phyloP scores from a whole-genome alignment of 208 protist species.

The Strigomonas galati region DNA sequence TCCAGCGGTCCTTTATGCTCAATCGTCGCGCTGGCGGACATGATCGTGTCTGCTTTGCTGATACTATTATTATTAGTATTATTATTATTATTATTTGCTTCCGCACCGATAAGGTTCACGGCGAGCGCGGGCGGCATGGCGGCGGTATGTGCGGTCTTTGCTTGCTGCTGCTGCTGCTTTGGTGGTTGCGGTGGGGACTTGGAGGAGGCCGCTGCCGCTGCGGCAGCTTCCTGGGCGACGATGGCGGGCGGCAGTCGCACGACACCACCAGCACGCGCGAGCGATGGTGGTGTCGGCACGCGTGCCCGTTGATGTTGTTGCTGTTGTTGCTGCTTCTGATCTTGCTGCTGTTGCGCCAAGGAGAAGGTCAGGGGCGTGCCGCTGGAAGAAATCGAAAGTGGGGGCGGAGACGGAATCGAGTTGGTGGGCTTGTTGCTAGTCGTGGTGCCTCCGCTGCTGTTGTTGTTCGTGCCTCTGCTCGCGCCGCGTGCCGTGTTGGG shows the following conservation, averaged over 20 bases:
- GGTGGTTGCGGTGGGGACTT: too few relatives aligned
- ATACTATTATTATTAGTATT: conserved; percentile 10
- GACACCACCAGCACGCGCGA: neutral
- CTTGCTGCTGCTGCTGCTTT: too few relatives aligned
- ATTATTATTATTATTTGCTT: conserved; percentile 7
- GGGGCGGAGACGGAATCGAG: neutral
- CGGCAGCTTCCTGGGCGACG: too few relatives aligned
- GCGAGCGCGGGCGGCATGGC: neutral
- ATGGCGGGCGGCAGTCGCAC: neutral
- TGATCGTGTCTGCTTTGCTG: neutral
- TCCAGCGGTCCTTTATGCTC: too few relatives aligned
- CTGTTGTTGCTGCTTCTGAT: neutral
- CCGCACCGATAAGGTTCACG: neutral
- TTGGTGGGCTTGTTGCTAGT: neutral
- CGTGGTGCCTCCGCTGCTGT: too few relatives aligned
- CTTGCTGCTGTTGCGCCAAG: neutral
- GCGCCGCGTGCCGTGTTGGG: too few relatives aligned
- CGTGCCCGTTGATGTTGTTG: neutral
- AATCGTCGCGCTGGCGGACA: neutral
- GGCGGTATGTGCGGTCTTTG: neutral
- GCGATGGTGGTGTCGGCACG: neutral
- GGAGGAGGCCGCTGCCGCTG: too few relatives aligned
- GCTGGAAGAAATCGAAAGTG: neutral
- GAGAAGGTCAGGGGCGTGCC: neutral
- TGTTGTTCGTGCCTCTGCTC: too few relatives aligned